A percentile compares a stretch with the other conserved stretches of the same genome.
phyloP scores from a whole-genome alignment of 2,329 filamentous ascomycete species.

The Balansia obtecta region DNA sequence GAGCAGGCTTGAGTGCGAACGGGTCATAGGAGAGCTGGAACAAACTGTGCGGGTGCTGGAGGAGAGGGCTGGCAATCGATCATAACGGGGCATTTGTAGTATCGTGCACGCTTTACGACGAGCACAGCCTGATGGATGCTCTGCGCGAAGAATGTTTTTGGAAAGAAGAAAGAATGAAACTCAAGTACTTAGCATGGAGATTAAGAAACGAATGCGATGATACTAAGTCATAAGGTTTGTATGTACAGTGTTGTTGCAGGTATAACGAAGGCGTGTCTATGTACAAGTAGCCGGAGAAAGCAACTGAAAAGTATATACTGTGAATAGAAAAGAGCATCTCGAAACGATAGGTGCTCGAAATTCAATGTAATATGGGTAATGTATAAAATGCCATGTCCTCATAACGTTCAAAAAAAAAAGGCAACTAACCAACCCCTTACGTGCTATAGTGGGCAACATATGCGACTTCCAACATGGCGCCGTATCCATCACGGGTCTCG shows the following conservation, averaged over 20 bases:
- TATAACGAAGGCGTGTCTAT: constrained; percentile 2
- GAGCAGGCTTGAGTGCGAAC: constrained; percentile 9
- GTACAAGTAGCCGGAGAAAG: constrained; percentile 2
- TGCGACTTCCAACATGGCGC: constrained; percentile 37
- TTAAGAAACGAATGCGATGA: too few relatives aligned
- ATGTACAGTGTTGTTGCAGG: not conserved
- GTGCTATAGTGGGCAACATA: constrained; percentile 33
- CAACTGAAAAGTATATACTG: constrained; percentile 9
- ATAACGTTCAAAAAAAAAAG: not conserved
- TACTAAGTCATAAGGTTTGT: not conserved
- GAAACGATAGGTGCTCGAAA: not conserved
- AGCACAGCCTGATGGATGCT: too few relatives aligned
- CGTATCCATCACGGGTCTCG: constrained; percentile 31
- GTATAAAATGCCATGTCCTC: not conserved
- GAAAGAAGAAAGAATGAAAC: too few relatives aligned
- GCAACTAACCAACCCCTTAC: not conserved
- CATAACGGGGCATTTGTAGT: not conserved
- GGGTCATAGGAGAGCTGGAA: constrained; percentile 9
- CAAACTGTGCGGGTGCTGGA: constrained; percentile 4
- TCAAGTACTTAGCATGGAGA: too few relatives aligned
- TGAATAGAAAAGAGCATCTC: not conserved
- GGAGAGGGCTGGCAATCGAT: not conserved
- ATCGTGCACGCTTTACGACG: not conserved
- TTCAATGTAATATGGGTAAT: constrained; percentile 3
- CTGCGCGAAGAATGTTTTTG: too few relatives aligned